Evolutionary conservation across 192 early-diverging fungal species (phyloP).

Genomic region (Gamsiella multidivaricata): DNA sequence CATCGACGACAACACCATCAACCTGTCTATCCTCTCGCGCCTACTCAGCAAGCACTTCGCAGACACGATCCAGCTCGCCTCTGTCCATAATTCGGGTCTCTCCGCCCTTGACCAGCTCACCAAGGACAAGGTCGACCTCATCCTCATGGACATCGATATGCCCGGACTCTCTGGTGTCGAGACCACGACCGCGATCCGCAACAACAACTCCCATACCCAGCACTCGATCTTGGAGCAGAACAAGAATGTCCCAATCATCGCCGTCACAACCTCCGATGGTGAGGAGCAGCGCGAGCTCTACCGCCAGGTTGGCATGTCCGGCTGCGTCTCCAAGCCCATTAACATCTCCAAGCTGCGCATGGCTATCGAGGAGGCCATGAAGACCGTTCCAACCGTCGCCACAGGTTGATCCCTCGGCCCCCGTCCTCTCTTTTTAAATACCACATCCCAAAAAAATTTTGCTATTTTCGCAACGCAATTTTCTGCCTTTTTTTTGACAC

Average conservation of each 20-base stretch:
- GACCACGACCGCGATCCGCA: conserved; percentile 68
- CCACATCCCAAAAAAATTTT: conserved; percentile 26
- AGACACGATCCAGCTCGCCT: conserved; percentile 54
- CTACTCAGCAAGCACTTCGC: conserved; percentile 66
- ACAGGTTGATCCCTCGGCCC: conserved; percentile 19
- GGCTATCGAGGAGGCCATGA: conserved; percentile 53
- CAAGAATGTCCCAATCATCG: conserved; percentile 68
- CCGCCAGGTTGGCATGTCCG: conserved; percentile 66
- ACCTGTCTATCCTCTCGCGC: conserved; percentile 67
- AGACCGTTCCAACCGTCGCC: conserved; percentile 10
- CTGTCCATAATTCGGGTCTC: conserved; percentile 61
- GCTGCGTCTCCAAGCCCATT: conserved; percentile 66
- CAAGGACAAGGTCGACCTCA: conserved; percentile 62
- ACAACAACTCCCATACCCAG: conserved; percentile 27
- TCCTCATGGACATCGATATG: conserved; percentile 81
- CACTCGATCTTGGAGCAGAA: conserved; percentile 61
- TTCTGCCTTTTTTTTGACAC: conserved; percentile 17
- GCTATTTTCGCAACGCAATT: conserved; percentile 10
- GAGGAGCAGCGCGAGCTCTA: conserved; percentile 63
- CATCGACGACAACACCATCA: conserved; percentile 77
- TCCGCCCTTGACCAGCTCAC: conserved; percentile 60
- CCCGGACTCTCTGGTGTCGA: conserved; percentile 70
- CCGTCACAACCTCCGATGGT: conserved; percentile 71
- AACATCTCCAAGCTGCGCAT: conserved; percentile 44
- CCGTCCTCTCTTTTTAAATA: background rate